Evolutionary conservation across 345 rosid genomes (phyloP).

Genomic region (Eucalyptus tenuipes): DNA sequence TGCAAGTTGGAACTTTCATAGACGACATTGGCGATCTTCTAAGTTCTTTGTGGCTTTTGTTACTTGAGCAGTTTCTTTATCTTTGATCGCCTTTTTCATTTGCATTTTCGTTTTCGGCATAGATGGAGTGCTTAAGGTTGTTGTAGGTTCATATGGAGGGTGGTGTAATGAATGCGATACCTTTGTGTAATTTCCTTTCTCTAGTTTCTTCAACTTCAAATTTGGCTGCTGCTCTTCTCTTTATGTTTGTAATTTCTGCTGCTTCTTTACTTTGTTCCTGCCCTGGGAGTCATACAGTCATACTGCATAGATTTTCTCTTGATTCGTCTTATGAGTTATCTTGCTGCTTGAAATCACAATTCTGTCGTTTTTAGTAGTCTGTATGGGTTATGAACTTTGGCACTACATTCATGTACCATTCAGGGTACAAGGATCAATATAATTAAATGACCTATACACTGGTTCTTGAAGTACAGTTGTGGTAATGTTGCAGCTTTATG

Average conservation of each 20-base stretch:
- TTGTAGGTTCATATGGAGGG: not conserved
- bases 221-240: not conserved
- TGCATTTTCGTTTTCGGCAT: not conserved
- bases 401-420: not conserved
- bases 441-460: not conserved
- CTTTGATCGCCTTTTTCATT: not conserved
- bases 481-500: not conserved
- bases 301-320: not conserved
- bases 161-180: not conserved
- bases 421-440: not conserved
- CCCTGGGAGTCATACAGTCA: not conserved
- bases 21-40: not conserved
- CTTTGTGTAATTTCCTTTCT: not conserved
- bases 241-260: not conserved
- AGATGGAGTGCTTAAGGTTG: not conserved
- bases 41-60: not conserved
- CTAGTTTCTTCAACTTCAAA: not conserved
- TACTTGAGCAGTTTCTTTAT: not conserved
- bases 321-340: not conserved
- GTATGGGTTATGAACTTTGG: not conserved
- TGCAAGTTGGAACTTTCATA: not conserved
- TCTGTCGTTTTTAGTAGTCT: not conserved
- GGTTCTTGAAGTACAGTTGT: not conserved
- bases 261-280: not conserved
- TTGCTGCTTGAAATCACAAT: not conserved